Evolutionary conservation across 306 rosid genomes (phyloP), one percentile per base, ranked within the genome.

Genomic region (Vigna trinervia): DNA sequence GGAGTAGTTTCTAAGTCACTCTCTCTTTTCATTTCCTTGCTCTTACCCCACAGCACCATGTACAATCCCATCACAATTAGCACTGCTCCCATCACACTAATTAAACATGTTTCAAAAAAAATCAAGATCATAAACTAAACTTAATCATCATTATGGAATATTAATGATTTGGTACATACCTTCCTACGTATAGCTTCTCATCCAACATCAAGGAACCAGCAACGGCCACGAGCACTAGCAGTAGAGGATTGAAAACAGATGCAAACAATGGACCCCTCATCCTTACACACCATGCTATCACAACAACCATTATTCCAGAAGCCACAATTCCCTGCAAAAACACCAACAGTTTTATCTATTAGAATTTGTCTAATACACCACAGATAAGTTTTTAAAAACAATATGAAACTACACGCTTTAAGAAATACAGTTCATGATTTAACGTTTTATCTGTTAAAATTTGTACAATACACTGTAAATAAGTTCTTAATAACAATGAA

Each of bases 41-140:
- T 63, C 69, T 81, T 85, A 6, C 85, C 85, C 88, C 88, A 85
- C 17, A 81, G n/a, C 63, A 85, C 84, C 73, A 70, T 4, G 70
- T 82, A 85, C 73, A 85, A 71, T 11, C 88, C 88, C 43, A 59
- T 10, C 77, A 56, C 71, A 62, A 85, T 82, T 45, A 85, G 58
- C 79, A 78, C 70, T n/a, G 88, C 72, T 69, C 87, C 82, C 34
- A 80, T 20, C 70, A 77, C 81, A 74, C 88, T 82, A 30, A 30
- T 30, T 30, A 64, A 17, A 45, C 69, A 75, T 68, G 52, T 60
- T 69, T 60, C 30, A 45, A 26, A 26, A 62, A 70, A 36, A 15
- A 62, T 45, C 56, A 62, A 13, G 14, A 47, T 60, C 79, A 48
- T 32, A 74, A 58, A 20, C 32, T 15, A 22, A 38, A 20, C 36